Evolutionary conservation across 305 asterid genomes (phyloP), one percentile per base, ranked within the genome.

Genomic region (Lippia alba): DNA sequence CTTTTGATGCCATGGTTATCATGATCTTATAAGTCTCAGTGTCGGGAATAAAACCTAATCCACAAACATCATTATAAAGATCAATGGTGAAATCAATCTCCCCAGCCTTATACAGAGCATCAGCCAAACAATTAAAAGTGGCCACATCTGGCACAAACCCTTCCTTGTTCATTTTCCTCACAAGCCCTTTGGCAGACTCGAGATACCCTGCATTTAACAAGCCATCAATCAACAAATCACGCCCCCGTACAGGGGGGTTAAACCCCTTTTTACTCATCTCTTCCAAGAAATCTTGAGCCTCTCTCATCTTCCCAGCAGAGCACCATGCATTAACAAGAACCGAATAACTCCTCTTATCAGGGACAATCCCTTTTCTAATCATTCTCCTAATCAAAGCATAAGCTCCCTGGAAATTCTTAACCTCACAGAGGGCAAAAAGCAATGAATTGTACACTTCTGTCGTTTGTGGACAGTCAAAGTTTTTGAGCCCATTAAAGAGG

Each of bases 341-440:
- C 1, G 97, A 83, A 55, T 89, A 94, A 19, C 94, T 94, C 81
- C 71, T 86, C 78, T 91, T 94, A 75, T 94, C 91, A 8, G 97
- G 97, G 48, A 74, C 73, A 62, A 74, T 65, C 55, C 86, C 91
- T 83, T 81, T 94, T 2, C 89, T 81, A 30, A 86, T 83, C 99
- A 94, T 94, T 77, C 97, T 86, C 33, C 97, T 80, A 32, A 94
- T 79, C 94, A 94, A 87, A 18, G 94, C 96, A 80, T 94, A 94
- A 4, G 97, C 96, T 34, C 97, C 99, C 74, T 89, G 97, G 72
- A 94, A 91, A 70, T 94, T 94, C 87, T 91, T 91, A n/a, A 90
- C 92, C 82, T 87, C 97, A 69, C 97, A 94, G 19, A 91, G 86
- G 49, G 99, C 86, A 57, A 81, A 91, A 48, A 94, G 92, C 87